Evolutionary conservation across 169 alveolate species (phyloP).

Genomic region (Plasmodium berghei): DNA sequence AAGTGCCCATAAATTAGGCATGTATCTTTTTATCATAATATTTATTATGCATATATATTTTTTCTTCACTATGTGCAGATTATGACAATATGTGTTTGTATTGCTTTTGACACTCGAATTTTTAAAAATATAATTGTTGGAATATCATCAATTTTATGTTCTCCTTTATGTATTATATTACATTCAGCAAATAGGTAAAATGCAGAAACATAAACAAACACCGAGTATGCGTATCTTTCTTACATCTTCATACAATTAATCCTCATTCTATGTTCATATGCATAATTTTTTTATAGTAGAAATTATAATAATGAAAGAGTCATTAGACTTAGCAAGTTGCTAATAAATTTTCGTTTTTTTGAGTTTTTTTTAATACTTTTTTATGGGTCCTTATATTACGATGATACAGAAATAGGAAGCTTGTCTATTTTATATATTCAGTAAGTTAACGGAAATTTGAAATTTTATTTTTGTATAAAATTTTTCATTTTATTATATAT

Average conservation of each 20-base stretch:
- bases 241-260: no score
- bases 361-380: slow-evolving; percentile 75
- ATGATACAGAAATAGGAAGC: slow-evolving; percentile 71
- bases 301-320: slow-evolving; percentile 72
- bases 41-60: background rate
- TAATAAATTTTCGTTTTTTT: slow-evolving; percentile 71
- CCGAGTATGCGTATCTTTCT: background rate
- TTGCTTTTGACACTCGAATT: slow-evolving; percentile 73
- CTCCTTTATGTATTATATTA: slow-evolving; percentile 65
- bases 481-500: background rate
- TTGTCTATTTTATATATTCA: slow-evolving; percentile 49
- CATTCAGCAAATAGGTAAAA: slow-evolving; percentile 64
- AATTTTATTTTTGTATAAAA: background rate
- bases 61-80: slow-evolving; percentile 13
- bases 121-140: slow-evolving; percentile 76
- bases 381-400: slow-evolving; percentile 72
- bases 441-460: slow-evolving; percentile 9
- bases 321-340: slow-evolving; percentile 62
- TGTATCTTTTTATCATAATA: no score
- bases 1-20: no score
- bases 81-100: slow-evolving; percentile 74
- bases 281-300: slow-evolving; percentile 8
- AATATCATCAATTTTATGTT: slow-evolving; percentile 68
- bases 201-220: background rate
- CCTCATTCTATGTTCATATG: no score